A percentile compares a stretch with the other conserved stretches of the same genome.
These are phyloP conservation scores for Ulota crispa DNA, from an alignment of 225 moss, liverwort and hornwort genomes.

Conservation along the genomic window DNA sequence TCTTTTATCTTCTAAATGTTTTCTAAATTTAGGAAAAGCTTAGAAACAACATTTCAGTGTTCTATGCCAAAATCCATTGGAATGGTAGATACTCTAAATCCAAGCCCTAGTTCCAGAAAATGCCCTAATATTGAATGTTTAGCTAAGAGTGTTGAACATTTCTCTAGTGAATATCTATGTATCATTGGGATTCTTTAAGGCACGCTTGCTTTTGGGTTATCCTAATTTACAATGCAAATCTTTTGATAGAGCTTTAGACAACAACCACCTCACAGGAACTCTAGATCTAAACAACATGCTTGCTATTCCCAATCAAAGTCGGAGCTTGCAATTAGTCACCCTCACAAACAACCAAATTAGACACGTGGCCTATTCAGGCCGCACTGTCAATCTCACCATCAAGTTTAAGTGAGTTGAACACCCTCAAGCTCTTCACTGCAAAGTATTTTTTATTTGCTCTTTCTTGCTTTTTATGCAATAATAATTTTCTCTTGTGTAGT, in stretches of 20 bases:
- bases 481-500: no score
- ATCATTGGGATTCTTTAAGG: no score
- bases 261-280: constrained; percentile 33
- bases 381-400: background rate
- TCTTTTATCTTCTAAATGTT: no score
- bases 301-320: background rate
- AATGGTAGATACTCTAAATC: no score
- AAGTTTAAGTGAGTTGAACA: constrained; percentile 25
- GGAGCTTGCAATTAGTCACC: constrained; percentile 10
- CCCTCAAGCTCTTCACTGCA: background rate
- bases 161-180: no score
- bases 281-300: constrained; percentile 22
- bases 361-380: constrained; percentile 19
- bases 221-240: background rate
- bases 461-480: background rate
- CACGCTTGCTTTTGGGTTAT: no score
- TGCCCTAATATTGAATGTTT: no score
- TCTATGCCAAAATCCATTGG: no score
- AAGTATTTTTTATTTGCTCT: background rate
- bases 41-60: no score
- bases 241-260: constrained; percentile 28
- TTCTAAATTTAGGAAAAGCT: no score
- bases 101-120: no score
- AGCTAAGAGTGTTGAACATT: no score
- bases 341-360: constrained; percentile 22